Evolutionary conservation across 805 yeast genomes (phyloP), one percentile per base, ranked within the genome.

Genomic region (Schwanniomyces yamadae): DNA sequence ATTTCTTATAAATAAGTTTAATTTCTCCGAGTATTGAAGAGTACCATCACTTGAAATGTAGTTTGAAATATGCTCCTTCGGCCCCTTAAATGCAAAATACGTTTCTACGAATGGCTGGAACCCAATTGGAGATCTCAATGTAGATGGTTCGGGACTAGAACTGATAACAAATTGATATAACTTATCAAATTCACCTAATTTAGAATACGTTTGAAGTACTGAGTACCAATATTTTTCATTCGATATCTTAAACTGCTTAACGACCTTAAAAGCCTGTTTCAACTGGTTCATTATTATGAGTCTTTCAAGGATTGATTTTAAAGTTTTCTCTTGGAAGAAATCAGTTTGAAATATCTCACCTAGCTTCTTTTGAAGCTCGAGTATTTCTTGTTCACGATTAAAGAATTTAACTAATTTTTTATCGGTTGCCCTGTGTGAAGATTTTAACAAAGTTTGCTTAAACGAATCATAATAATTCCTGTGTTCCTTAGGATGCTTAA

Each of bases 101-200:
- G 76, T 73, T 11, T 71, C 63, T 37, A 69, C 84, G 44, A 88
- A 80, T 0, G 83, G 80, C 41, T 69, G 71, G 40, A 81, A 82
- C 0, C 91, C 89, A 27, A 88, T 84, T 0, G 86, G 84, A 0
- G 93, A 77, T 42, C 77, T 81, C 19, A 50, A 41, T 29, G 64
- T 68, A 1, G 59, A 52, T 30, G 31, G 24, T 14, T 28, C 31
- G 9, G 27, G 14, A 11, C 48, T 37, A 20, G 42, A 40, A 10
- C 51, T 49, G 19, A 41, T 24, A 4, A 63, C 53, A 41, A 67
- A 66, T 36, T 57, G 55, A 40, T 59, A 55, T 16, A 68, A 48
- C 20, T 57, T 45, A 16, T 66, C 69, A 43, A 66, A 67, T 12
- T 66, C 61, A 6, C 45, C 48, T 2, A 44, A 7, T 25, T 52